Evolutionary conservation across 495 filamentous ascomycete genomes (phyloP).

Genomic region (Hypoxylon crocopeplum): DNA sequence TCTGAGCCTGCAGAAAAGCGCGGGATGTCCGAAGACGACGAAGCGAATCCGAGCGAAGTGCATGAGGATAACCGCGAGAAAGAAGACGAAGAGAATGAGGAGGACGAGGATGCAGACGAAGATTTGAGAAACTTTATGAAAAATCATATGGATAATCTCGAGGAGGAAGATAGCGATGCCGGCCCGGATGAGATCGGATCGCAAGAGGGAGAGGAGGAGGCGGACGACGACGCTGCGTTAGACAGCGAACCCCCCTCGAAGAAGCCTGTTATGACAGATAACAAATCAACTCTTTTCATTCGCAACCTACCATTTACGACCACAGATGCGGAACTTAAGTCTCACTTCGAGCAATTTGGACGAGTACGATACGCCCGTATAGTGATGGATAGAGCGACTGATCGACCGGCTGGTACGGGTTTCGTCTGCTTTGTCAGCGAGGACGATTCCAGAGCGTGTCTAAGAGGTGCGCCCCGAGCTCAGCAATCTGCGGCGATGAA

Average conservation of each 20-base stretch:
- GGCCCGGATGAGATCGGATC: conserved; percentile 52
- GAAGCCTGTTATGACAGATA: conserved; percentile 54
- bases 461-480: conserved; percentile 71
- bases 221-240: conserved; percentile 46
- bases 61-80: conserved; percentile 33
- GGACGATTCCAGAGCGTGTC: conserved; percentile 74
- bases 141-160: conserved; percentile 53
- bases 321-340: conserved; percentile 77
- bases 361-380: conserved; percentile 84
- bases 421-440: conserved; percentile 91
- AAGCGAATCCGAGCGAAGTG: conserved; percentile 37
- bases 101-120: conserved; percentile 49
- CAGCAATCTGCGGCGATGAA: conserved; percentile 51
- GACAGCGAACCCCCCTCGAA: conserved; percentile 47
- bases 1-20: conserved; percentile 42
- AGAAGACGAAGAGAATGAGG: conserved; percentile 43
- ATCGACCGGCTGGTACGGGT: conserved; percentile 86
- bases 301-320: conserved; percentile 91
- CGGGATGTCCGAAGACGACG: conserved; percentile 40
- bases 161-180: conserved; percentile 58
- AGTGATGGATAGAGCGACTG: conserved; percentile 83
- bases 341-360: conserved; percentile 86
- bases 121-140: conserved; percentile 51
- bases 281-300: conserved; percentile 82
- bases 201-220: conserved; percentile 39